Base-by-base conservation (phyloP, 2,329 filamentous ascomycete genomes). In the Nannizziopsis barbatae region DNA sequence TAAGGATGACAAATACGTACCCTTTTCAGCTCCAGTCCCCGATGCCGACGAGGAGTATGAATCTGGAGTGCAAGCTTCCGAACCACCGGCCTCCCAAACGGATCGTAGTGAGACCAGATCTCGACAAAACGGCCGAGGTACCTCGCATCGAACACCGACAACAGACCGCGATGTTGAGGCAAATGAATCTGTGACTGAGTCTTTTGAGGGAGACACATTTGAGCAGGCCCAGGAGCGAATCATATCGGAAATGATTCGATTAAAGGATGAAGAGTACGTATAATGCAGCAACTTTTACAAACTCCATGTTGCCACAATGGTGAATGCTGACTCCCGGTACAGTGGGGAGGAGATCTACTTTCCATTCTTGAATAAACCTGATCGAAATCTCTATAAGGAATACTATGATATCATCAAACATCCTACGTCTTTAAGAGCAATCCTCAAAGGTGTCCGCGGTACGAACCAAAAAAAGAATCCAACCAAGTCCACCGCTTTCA, bases 151-250 rank as follows among this genome's bases (percentile, higher is more conserved):
- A 32, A 55, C 49, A 10, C 47, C 51, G 55, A 57, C 51, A 47
- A 52, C 46, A 52, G 56, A 52, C 53, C 52, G 54, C 46, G 58
- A 64, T 52, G 22, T 40, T 17, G 50, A 52, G 11, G 42, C 42
- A 30, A 36, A 12, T 20, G 39, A 44, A 11, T 30, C 9, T 4
- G 22, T n/a, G 12, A 20, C 37, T 31, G 9, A n/a, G 9, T 33
- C 77, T 1, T 90, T 86, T 63, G 77, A 80, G 49, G 84, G 83
- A 4, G 77, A 89, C 43, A 81, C 64, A 8, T 90, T 94, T 61
- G 86, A 93, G 61, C 76, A 88, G 60, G 88, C 87, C 0, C 87
- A 95, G 61, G 86, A 93, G 57, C 86, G 87, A 69, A 79, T 95
- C 49, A 71, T 94, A 3, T 78, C 83, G 47, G 85, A 90, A 57